Conservation (phyloP, 768 basidiomycete species). For the Lactarius akahatsu region DNA sequence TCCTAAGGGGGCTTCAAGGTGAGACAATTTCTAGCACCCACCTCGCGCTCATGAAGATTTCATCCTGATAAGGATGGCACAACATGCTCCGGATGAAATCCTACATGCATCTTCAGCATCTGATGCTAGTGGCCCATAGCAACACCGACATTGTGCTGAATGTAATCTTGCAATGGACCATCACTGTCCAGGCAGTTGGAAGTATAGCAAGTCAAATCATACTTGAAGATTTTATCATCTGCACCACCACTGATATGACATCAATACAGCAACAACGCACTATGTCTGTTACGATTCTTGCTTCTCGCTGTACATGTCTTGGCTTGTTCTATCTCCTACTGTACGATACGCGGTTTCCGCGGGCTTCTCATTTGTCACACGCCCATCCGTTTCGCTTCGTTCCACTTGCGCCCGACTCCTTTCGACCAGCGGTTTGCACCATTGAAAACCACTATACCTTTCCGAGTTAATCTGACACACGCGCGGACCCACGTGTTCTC, state of each 20-base stretch:
- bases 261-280: background rate
- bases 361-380: too few relatives aligned
- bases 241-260: constrained; percentile 23
- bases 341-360: too few relatives aligned
- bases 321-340: too few relatives aligned
- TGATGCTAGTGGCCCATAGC: constrained; percentile 6
- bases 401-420: too few relatives aligned
- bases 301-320: too few relatives aligned
- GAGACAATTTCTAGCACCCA: constrained; percentile 32
- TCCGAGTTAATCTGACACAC: too few relatives aligned
- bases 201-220: constrained; percentile 24
- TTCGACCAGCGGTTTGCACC: too few relatives aligned
- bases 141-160: constrained; percentile 32
- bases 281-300: too few relatives aligned
- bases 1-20: background rate
- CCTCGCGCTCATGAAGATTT: constrained; percentile 69
- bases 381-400: too few relatives aligned
- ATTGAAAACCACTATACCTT: too few relatives aligned
- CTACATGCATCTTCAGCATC: constrained; percentile 38
- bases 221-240: constrained; percentile 21
- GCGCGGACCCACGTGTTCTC: too few relatives aligned
- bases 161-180: constrained; percentile 18
- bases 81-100: constrained; percentile 63
- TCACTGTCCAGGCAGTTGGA: background rate
- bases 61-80: constrained; percentile 66